phyloP scores from a whole-genome alignment of 441 rosid species.

The Adansonia rubrostipa region DNA sequence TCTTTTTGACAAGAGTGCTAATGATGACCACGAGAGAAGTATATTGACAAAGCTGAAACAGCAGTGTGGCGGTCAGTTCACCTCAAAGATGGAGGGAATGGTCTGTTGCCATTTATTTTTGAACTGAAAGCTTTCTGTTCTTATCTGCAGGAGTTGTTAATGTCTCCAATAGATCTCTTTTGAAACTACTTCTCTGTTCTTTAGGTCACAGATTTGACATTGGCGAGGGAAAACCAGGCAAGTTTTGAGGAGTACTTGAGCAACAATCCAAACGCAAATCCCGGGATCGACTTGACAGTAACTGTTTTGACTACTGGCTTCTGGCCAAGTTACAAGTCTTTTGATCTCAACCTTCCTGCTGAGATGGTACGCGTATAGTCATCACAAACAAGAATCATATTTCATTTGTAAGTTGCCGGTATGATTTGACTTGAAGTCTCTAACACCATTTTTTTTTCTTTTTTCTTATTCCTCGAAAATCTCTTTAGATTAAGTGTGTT shows the following conservation, averaged over 20 bases:
- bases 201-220: constrained; percentile 56
- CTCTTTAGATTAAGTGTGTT: constrained; percentile 46
- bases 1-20: constrained; percentile 56
- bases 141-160: background rate
- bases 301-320: constrained; percentile 58
- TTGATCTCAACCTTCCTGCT: constrained; percentile 55
- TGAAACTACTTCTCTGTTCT: background rate
- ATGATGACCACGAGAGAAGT: constrained; percentile 64
- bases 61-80: constrained; percentile 60
- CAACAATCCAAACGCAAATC: constrained; percentile 42
- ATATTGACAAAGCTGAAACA: constrained; percentile 56
- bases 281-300: constrained; percentile 55
- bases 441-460: background rate
- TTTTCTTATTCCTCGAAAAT: background rate
- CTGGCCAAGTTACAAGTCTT: constrained; percentile 64
- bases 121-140: background rate
- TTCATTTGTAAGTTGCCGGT: background rate
- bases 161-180: background rate
- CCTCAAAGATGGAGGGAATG: constrained; percentile 69
- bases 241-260: constrained; percentile 50
- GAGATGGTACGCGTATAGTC: constrained; percentile 46
- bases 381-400: background rate
- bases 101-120: constrained; percentile 33
- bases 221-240: constrained; percentile 56
- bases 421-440: background rate